Percentiles rank a stretch among this genome's conserved stretches.
These are phyloP conservation scores for Ambrosia hybrid DNA, from an alignment of 140 eudicot genomes.

Conservation along the genomic window DNA sequence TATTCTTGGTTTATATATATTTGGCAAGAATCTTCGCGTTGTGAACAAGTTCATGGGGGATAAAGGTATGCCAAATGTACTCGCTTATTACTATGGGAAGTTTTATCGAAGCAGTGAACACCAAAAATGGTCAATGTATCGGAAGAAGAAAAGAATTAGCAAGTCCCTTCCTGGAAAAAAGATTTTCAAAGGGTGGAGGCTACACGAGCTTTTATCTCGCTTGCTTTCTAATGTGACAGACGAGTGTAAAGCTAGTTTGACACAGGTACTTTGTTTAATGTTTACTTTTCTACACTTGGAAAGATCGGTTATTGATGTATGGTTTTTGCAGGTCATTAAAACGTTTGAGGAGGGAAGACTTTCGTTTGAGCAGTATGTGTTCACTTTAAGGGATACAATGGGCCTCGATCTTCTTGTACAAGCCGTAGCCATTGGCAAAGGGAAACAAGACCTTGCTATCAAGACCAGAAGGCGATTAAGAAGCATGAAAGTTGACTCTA, in stretches of 20 bases:
- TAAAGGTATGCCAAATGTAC: constrained; percentile 51
- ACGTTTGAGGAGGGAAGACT: constrained; percentile 57
- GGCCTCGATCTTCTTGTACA: constrained; percentile 57
- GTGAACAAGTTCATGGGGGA: constrained; percentile 59
- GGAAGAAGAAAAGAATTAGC: constrained; percentile 54
- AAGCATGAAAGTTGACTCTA: constrained; percentile 34
- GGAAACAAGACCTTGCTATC: constrained; percentile 51
- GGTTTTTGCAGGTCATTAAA: constrained; percentile 50
- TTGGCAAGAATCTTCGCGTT: constrained; percentile 66
- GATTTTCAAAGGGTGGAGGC: constrained; percentile 74
- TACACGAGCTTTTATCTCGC: constrained; percentile 67
- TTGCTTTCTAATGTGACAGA: constrained; percentile 48
- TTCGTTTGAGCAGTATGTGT: constrained; percentile 59
- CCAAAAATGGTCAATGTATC: constrained; percentile 57
- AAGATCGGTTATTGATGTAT: constrained; percentile 1
- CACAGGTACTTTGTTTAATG: constrained; percentile 47
- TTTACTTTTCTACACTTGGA: not conserved
- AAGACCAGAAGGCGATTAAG: constrained; percentile 30
- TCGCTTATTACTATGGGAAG: constrained; percentile 59
- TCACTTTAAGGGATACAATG: constrained; percentile 50
- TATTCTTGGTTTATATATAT: constrained; percentile 71
- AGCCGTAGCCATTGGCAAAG: constrained; percentile 78
- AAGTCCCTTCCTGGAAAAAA: constrained; percentile 54
- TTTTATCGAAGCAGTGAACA: constrained; percentile 52
- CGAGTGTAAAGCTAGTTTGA: constrained; percentile 46